Evolutionary conservation across 345 rosid species (phyloP), one percentile per base, ranked within the genome.

Genomic region (Kernera saxatilis): DNA sequence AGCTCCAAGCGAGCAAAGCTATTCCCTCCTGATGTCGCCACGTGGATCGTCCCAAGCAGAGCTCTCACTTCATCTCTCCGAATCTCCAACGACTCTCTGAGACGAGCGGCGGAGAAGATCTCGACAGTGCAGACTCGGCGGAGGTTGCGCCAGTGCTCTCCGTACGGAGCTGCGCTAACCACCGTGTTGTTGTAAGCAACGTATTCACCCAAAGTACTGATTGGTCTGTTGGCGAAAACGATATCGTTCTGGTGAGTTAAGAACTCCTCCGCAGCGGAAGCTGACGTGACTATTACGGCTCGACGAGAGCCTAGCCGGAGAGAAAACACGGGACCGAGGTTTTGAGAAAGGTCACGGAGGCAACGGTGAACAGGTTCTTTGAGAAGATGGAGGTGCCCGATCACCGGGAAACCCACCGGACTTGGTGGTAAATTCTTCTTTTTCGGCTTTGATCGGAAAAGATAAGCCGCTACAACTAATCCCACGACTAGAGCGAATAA

Each of bases 131-230:
- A 26, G 11, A 82, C 64, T 46, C 84, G 82, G 2, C 86, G 85
- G 0, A 80, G 86, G 67, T 78, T 79, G 18, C 90, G 79, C 88
- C 90, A 86, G 37, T 80, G 81, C 27, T 77, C 77, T 0, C 86
- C 86, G 53, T 86, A 84, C 5, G 84, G 64, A 6, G 82, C 51
- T 11, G 17, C 1, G 6, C 18, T 44, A 1, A 82, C 1, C 3
- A 72, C 44, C 50, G 82, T 77, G 75, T 78, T 17, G 74, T 78
- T 78, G 74, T 84, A 84, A 21, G 15, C 74, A 0, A 81, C 23
- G 60, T 63, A 23, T 27, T 70, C 58, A 0, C 65, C 65, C 0
- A 51, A 0, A 8, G 77, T 30, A 27, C 48, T 6, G 5, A 6
- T 26, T 0, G 84, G 80, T 11, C 87, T 83, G 81, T 77, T 81